Evolutionary conservation across 352 stramenopile genomes (phyloP).

Genomic region (Phytophthora ramorum): DNA sequence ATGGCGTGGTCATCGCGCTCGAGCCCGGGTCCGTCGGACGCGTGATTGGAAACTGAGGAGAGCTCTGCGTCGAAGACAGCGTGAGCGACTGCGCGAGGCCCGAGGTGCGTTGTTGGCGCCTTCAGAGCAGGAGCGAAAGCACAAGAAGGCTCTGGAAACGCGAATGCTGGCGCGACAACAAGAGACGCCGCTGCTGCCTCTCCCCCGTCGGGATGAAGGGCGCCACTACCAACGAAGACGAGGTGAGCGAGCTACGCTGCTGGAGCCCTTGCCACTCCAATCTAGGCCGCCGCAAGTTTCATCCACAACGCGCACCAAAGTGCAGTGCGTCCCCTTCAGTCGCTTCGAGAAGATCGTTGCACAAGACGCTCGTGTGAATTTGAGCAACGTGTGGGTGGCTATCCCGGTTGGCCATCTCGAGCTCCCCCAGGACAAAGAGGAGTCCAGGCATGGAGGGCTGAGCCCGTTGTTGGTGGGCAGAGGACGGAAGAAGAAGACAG

Average conservation of each 20-base stretch:
- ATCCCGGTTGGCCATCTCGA: constrained; percentile 49
- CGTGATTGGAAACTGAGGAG: constrained; percentile 33
- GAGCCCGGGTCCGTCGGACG: constrained; percentile 32
- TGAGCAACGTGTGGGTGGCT: constrained; percentile 67
- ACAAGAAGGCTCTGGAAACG: constrained; percentile 22
- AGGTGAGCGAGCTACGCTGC: constrained; percentile 30
- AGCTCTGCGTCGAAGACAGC: constrained; percentile 35
- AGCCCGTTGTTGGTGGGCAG: constrained; percentile 28
- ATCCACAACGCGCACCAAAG: constrained; percentile 36
- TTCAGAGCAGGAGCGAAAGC: constrained; percentile 23
- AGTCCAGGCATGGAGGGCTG: constrained; percentile 8
- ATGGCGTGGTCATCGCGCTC: constrained; percentile 57
- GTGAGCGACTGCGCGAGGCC: constrained; percentile 41
- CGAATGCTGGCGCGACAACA: constrained; percentile 44
- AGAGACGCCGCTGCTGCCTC: constrained; percentile 30
- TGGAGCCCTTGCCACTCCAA: constrained; percentile 49
- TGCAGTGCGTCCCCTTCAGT: constrained; percentile 49
- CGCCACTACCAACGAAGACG: constrained; percentile 7
- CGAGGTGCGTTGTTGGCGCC: constrained; percentile 39
- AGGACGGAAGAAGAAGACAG: constrained; percentile 22
- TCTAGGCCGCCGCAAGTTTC: constrained; percentile 41
- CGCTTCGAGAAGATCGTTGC: constrained; percentile 60
- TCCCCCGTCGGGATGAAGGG: constrained; percentile 12
- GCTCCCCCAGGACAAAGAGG: not conserved
- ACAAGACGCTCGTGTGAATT: constrained; percentile 53